Percentiles rank a stretch among this genome's conserved stretches.
phyloP scores from a whole-genome alignment of 2,329 filamentous ascomycete genomes.

The Clonostachys chloroleuca region DNA sequence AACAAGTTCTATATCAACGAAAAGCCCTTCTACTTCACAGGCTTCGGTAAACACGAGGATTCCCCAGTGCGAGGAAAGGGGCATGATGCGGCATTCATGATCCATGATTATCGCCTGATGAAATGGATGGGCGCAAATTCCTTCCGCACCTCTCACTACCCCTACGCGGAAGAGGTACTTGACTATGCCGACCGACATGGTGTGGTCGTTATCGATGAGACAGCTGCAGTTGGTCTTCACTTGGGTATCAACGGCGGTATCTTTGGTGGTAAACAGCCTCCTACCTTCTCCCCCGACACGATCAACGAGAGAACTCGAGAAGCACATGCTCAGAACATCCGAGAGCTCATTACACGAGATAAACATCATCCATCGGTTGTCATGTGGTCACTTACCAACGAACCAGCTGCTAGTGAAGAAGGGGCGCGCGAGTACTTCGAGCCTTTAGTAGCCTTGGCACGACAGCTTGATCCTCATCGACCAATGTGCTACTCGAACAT shows the following conservation, averaged over 20 bases:
- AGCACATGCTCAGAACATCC: slow-evolving; percentile 12
- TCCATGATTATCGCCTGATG: slow-evolving; percentile 20
- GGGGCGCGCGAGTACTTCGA: slow-evolving; percentile 15
- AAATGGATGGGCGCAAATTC: slow-evolving; percentile 21
- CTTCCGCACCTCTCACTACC: slow-evolving; percentile 21
- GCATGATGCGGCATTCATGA: slow-evolving; percentile 20
- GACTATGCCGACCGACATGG: slow-evolving; percentile 19
- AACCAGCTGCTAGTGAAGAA: slow-evolving; percentile 11
- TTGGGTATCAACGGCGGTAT: not conserved
- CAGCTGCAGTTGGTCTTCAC: slow-evolving; percentile 16
- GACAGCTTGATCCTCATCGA: slow-evolving; percentile 13
- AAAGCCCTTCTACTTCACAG: slow-evolving; percentile 19
- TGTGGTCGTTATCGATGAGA: slow-evolving; percentile 19
- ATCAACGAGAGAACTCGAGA: slow-evolving; percentile 8
- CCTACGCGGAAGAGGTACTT: slow-evolving; percentile 18
- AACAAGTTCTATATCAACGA: slow-evolving; percentile 16
- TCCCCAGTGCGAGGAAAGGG: slow-evolving; percentile 16
- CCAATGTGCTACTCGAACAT: slow-evolving; percentile 16
- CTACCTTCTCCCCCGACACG: slow-evolving; percentile 11
- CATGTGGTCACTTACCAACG: slow-evolving; percentile 15
- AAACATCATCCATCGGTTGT: slow-evolving; percentile 17
- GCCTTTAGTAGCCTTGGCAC: slow-evolving; percentile 11
- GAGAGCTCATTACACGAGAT: slow-evolving; percentile 14
- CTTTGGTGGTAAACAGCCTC: slow-evolving; percentile 4
- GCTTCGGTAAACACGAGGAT: slow-evolving; percentile 21